Percentiles rank a stretch among this genome's conserved stretches.
phyloP scores from a whole-genome alignment of 2,329 filamentous ascomycete genomes.

The Teratosphaeria zuluensis region DNA sequence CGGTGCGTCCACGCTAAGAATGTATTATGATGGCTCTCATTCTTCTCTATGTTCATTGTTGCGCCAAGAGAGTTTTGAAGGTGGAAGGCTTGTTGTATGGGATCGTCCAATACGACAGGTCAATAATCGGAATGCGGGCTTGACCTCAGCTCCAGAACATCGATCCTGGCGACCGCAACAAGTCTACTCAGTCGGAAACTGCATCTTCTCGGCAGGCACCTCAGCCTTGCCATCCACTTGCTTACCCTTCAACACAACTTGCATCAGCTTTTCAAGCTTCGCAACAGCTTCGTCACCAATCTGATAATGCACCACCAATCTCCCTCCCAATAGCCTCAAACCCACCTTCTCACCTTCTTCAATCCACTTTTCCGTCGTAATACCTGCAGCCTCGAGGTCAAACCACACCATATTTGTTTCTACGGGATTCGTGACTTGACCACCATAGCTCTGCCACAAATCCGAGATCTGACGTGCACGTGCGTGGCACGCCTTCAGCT shows the following conservation, averaged over 20 bases:
- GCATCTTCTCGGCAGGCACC: slow-evolving; percentile 10
- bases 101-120: too few relatives aligned
- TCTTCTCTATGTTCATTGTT: too few relatives aligned
- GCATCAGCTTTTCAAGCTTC: slow-evolving; percentile 48
- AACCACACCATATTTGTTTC: slow-evolving; percentile 94
- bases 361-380: slow-evolving; percentile 44
- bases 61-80: too few relatives aligned
- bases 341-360: slow-evolving; percentile 48
- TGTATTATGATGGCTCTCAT: too few relatives aligned
- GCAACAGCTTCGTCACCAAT: slow-evolving; percentile 56
- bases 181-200: slow-evolving; percentile 6
- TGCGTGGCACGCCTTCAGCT: slow-evolving; percentile 50
- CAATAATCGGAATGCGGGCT: too few relatives aligned
- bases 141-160: background rate
- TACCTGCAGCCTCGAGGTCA: slow-evolving; percentile 54
- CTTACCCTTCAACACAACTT: slow-evolving; percentile 23
- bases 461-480: slow-evolving; percentile 53
- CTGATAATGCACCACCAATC: slow-evolving; percentile 64
- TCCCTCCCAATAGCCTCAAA: slow-evolving; percentile 45
- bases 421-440: slow-evolving; percentile 56
- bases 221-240: slow-evolving; percentile 15
- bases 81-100: too few relatives aligned
- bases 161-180: background rate
- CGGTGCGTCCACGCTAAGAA: too few relatives aligned
- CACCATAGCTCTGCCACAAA: slow-evolving; percentile 61